Percentiles rank a stretch among this genome's conserved stretches.
Conservation (phyloP, 2,329 filamentous ascomycete genomes). For the Karstenula rhodostoma region DNA sequence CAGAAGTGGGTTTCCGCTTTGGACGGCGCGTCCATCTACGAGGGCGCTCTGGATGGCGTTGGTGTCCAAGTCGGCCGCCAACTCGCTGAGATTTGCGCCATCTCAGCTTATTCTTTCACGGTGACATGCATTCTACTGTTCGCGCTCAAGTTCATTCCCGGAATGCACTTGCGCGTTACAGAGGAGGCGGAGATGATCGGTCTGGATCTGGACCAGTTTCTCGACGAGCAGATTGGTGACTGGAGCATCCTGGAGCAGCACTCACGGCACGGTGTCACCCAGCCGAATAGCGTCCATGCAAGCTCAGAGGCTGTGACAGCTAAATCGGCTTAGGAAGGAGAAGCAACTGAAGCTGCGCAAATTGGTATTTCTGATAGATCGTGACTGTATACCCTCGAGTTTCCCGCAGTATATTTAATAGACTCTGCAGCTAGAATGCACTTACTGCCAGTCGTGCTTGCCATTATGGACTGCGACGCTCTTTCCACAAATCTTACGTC, state of each 20-base stretch:
- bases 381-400: slow-evolving; percentile 5
- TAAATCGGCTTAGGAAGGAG: background rate
- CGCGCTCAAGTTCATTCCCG: slow-evolving; percentile 63
- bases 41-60: slow-evolving; percentile 62
- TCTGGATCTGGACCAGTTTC: slow-evolving; percentile 63
- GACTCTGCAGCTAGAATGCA: background rate
- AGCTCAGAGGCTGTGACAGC: slow-evolving; percentile 7
- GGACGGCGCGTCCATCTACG: slow-evolving; percentile 58
- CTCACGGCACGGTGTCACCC: slow-evolving; percentile 24
- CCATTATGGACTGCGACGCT: background rate
- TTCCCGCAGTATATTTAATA: background rate
- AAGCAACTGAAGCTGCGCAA: background rate
- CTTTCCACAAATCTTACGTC: background rate
- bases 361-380: slow-evolving; percentile 1
- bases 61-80: slow-evolving; percentile 65
- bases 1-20: slow-evolving; percentile 57
- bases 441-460: background rate
- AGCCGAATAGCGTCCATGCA: background rate
- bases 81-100: slow-evolving; percentile 64
- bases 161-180: slow-evolving; percentile 62
- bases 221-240: slow-evolving; percentile 65
- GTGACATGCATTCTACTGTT: slow-evolving; percentile 62
- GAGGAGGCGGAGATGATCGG: slow-evolving; percentile 65
- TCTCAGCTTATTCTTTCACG: slow-evolving; percentile 62
- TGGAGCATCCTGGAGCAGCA: slow-evolving; percentile 53